Base-by-base conservation (phyloP, 768 basidiomycete genomes). In the Suillus tomentosus region DNA sequence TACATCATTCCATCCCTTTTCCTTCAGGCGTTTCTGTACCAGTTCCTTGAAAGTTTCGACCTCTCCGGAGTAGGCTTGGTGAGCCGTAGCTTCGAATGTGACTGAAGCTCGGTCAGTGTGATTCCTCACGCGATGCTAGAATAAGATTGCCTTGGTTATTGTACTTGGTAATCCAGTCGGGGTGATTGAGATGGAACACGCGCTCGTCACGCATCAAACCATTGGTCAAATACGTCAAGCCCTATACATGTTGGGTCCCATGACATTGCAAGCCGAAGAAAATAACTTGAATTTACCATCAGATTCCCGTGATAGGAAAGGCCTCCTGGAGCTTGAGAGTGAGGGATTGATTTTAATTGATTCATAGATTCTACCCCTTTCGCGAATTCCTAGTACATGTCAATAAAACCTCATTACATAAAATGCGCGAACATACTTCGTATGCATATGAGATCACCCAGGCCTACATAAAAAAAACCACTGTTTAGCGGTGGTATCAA, bases 121-220 rank as follows among this genome's bases (percentile, higher is more conserved):
- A 24, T 39, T 15, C 36, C 8, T 37, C 37, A 8, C 7, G 53
- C 47, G 45, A 67, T 65, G 37, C 61, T 64, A 37, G 40, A 13
- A 31, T 51, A 8, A 22, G 24, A 36, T 36, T 47, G 72, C 74
- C 63, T 68, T 73, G 70, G 10, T 64, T 55, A 51, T 72, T 73
- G 64, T 64, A 74, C 54, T 54, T 62, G 3, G 64, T 59, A 7
- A 75, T 39, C 59, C 68, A 75, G 13, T 69, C 62, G 9, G 50
- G 59, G 22, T 54, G 63, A 3, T 64, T 36, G n/a, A 74, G 65
- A 40, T 64, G 64, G 65, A 77, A 73, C 2, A 64, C 65, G 15
- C 75, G 72, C 2, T 64, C 37, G 63, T 77, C 76, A 13, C 61
- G 60, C n/a, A 75, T 55, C 19, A 77, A 51, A 10, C 68, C 76